These are phyloP conservation scores for Didymella segeticola DNA, from an alignment of 2,329 filamentous ascomycete species.

Conservation along the genomic window DNA sequence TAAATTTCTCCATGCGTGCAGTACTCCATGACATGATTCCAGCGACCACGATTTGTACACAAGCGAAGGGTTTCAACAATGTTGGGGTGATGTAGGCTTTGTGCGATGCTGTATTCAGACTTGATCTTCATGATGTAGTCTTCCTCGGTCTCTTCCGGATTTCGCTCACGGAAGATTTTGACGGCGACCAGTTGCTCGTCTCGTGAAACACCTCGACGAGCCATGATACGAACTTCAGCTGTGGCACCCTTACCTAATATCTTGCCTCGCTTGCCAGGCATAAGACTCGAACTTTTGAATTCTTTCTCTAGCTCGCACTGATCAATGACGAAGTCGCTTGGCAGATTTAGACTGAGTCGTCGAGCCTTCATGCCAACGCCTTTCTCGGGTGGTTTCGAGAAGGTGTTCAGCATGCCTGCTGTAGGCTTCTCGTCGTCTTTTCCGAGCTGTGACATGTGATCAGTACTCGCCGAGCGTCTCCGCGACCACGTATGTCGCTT, in stretches of 20 bases:
- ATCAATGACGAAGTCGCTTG: conserved; percentile 76
- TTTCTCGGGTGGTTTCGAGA: conserved; percentile 61
- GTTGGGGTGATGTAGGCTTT: conserved; percentile 84
- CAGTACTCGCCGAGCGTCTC: conserved; percentile 47
- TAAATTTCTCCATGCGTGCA: conserved; percentile 84
- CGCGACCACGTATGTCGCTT: conserved; percentile 36
- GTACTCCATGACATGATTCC: conserved; percentile 95
- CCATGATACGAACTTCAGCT: conserved; percentile 82
- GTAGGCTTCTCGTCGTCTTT: conserved; percentile 38
- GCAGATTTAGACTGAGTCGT: conserved; percentile 75
- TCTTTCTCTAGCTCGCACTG: conserved; percentile 72
- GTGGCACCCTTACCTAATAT: conserved; percentile 82
- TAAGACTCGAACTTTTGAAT: conserved; percentile 69
- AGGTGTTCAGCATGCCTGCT: conserved; percentile 44
- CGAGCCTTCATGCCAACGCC: conserved; percentile 80
- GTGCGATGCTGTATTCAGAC: conserved; percentile 86
- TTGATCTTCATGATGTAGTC: conserved; percentile 91
- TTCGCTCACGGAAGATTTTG: conserved; percentile 83
- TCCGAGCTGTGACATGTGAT: conserved; percentile 37
- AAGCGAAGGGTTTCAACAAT: conserved; percentile 81
- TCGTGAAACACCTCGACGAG: conserved; percentile 65
- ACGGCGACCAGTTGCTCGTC: conserved; percentile 78
- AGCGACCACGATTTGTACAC: conserved; percentile 74
- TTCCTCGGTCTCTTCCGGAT: conserved; percentile 69
- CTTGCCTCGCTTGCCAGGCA: conserved; percentile 75